Evolutionary conservation across 129 eudicot species (phyloP).

Genomic region (Lactuca sativa): DNA sequence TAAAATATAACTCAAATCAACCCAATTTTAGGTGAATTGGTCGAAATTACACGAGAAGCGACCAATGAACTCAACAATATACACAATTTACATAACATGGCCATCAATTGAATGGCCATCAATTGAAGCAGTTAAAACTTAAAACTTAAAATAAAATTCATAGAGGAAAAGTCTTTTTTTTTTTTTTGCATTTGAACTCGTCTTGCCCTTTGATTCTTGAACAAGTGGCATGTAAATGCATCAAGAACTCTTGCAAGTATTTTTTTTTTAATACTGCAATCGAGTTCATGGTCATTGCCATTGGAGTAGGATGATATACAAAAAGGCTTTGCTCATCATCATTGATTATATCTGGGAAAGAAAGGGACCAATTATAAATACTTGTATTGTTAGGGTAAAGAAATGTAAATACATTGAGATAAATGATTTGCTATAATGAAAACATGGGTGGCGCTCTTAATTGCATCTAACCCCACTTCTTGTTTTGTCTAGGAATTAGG

Average conservation of each 20-base stretch:
- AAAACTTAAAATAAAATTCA: not conserved
- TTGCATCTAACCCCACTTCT: constrained; percentile 18
- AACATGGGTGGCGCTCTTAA: constrained; percentile 15
- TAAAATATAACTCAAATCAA: not conserved
- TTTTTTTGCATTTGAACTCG: not conserved
- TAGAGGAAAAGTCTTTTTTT: constrained; percentile 4
- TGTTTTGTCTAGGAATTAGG: not conserved
- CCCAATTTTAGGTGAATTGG: not conserved
- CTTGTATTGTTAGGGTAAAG: not conserved
- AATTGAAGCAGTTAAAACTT: constrained; percentile 11
- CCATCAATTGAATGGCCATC: constrained; percentile 29
- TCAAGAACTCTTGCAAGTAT: constrained; percentile 5
- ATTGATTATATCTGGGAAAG: constrained; percentile 23
- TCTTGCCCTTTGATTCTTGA: constrained; percentile 3
- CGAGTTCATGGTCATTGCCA: constrained; percentile 19
- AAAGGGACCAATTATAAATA: not conserved
- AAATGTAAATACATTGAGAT: constrained; percentile 1
- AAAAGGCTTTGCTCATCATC: not conserved
- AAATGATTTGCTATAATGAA: constrained; percentile 6
- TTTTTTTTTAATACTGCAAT: constrained; percentile 1
- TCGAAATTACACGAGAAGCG: not conserved
- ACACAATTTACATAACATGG: constrained; percentile 37
- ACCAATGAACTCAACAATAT: constrained; percentile 30
- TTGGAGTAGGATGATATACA: constrained; percentile 11
- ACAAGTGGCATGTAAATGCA: not conserved